Base-by-base conservation (phyloP, 768 basidiomycete genomes). In the Panaeolus papilionaceus region DNA sequence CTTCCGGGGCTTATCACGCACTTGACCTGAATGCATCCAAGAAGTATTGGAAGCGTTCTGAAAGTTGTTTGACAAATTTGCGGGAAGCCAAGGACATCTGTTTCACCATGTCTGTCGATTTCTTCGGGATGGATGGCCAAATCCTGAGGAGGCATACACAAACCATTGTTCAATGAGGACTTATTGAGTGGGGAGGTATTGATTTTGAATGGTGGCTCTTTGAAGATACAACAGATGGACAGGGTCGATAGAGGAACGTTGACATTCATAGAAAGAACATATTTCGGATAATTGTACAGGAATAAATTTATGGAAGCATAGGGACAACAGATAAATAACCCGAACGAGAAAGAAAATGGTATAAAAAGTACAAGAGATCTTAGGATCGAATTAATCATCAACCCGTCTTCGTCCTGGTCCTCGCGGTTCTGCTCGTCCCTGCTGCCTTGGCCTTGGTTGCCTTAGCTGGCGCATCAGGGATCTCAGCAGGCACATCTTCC, bases 371-470 rank as follows among this genome's bases (percentile, higher is more conserved):
- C 33, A 58, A 16, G 0, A 58, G 14, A 58, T 51, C 26, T 9
- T 7, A 33, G 10, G 4, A 45, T 64, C n/a, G 0, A 10, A 58
- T 33, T 44, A 33, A 8, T n/a, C 20, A 45, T 72, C 66, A 78
- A 11, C 74, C 74, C 23, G 75, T 75, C 71, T 76, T 80, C 23
- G 81, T 80, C 62, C 80, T 79, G 49, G 78, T 75, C 64, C 81
- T 75, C 71, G 75, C 73, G 3, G 74, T 70, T 64, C 77, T 76
- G n/a, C 77, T 80, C 9, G 75, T 69, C 66, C 79, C 73, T 62
- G 76, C 64, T 33, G 68, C 62, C 33, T 69, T 71, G 8, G 68
- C 61, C 14, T 64, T 64, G 28, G 69, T 38, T 5, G 66, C 51
- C 62, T 64, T 54, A 6, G 40, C 28, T 16, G 40, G 64, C 28